Base-by-base conservation (phyloP, 208 protist species). In the Crithidia fasciculata region DNA sequence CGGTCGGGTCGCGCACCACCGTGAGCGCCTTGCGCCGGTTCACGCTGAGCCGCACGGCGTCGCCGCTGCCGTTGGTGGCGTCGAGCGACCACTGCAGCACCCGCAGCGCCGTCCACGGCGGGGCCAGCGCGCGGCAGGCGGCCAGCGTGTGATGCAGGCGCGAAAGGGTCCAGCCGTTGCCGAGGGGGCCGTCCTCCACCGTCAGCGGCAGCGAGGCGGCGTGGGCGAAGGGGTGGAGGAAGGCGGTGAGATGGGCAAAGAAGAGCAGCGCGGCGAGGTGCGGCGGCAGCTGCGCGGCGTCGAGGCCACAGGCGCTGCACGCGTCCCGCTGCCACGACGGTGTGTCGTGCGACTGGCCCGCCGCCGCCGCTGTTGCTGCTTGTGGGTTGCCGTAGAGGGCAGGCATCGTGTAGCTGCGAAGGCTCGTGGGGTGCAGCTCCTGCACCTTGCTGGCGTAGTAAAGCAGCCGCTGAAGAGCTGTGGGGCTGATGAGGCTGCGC, bases 11-110 rank as follows among this genome's bases (percentile, higher is more conserved):
- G 41, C 84, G 84, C 65, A 90, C 69, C 36, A 90, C 74, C 18
- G 84, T 83, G 1, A 96, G 76, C 39, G 93, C 93, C 63, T 84
- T 88, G 56, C 93, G 86, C 3, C 93, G 87, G 70, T 97, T 95
- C 41, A 97, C 63, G 53, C 79, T 95, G 7, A 97, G 82, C 78
- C 90, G 88, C 19, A 96, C 63, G 50, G 71, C 76, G 39, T 95
- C 88, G 18, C 77, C 80, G 7, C 79, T n/a, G 18, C 78, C 81
- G 70, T 87, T 92, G 43, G 85, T 83, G 37, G 72, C 72, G 19
- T 63, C 67, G 36, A 91, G 76, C 40, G 87, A 83, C 62, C 65
- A 49, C 53, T 80, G 82, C 50, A 94, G 75, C 36, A 75, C 39
- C 4, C 82, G 78, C 59, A 94, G 74, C 52, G 66, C 55, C 40